A percentile compares a stretch with the other conserved stretches of the same genome.
Evolutionary conservation across 305 asterid genomes (phyloP).

Genomic region (Galium porrigens): DNA sequence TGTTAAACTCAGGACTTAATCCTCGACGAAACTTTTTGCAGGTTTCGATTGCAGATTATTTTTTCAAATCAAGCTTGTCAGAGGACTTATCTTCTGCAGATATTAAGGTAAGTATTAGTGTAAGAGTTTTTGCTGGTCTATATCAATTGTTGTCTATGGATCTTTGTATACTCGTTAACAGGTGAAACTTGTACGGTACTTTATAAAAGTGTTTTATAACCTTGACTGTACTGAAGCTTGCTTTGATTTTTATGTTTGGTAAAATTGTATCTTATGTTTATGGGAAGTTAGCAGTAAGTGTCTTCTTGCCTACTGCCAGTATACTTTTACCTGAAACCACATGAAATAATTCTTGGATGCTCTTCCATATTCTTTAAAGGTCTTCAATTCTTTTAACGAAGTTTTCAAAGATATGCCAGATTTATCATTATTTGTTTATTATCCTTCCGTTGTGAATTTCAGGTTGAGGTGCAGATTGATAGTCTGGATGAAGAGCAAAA

Average conservation of each 20-base stretch:
- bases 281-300: neutral
- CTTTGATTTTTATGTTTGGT: neutral
- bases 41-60: conserved; percentile 75
- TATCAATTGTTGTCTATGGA: neutral
- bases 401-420: neutral
- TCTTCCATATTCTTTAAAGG: neutral
- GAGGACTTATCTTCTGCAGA: conserved; percentile 68
- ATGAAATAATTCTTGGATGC: neutral
- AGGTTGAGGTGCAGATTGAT: conserved; percentile 81
- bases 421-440: neutral
- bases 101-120: conserved; percentile 42
- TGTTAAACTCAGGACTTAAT: neutral
- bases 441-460: conserved; percentile 12
- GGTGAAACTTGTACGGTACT: neutral
- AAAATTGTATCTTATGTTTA: neutral
- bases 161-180: neutral
- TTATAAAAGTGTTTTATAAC: neutral
- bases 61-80: conserved; percentile 54
- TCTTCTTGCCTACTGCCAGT: neutral
- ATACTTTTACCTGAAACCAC: neutral
- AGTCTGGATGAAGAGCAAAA: conserved; percentile 32
- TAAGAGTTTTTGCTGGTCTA: neutral
- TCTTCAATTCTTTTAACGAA: neutral
- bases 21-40: conserved; percentile 21
- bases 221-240: neutral